These are phyloP conservation scores for Chrysanthemum makinoi DNA, from an alignment of 129 eudicot species.

Conservation along the genomic window DNA sequence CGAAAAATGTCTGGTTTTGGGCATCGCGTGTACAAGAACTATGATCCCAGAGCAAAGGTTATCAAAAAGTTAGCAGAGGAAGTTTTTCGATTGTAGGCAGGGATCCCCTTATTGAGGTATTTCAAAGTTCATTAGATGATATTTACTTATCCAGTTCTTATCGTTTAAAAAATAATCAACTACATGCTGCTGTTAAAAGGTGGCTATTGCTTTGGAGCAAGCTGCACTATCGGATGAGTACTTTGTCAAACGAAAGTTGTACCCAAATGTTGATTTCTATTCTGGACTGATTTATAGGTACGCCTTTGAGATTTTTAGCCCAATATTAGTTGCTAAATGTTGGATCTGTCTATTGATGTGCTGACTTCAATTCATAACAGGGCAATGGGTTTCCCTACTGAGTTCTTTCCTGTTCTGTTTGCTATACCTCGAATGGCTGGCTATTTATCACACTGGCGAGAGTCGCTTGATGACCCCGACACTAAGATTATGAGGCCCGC, in stretches of 20 bases:
- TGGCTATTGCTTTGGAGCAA: constrained; percentile 97
- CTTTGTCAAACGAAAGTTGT: constrained; percentile 89
- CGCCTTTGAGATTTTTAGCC: neutral
- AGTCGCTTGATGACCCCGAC: constrained; percentile 95
- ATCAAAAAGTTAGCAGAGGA: constrained; percentile 90
- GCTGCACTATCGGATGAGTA: constrained; percentile 97
- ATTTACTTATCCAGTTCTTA: neutral
- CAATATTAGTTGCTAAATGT: neutral
- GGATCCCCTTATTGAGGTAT: constrained; percentile 97
- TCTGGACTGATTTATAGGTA: constrained; percentile 96
- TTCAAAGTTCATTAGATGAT: constrained; percentile 1
- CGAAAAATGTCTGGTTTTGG: constrained; percentile 99
- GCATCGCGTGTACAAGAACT: constrained; percentile 94
- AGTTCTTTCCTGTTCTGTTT: constrained; percentile 88
- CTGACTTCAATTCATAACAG: constrained; percentile 36
- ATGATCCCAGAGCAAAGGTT: constrained; percentile 96
- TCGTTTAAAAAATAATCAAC: neutral
- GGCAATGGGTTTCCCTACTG: constrained; percentile 99
- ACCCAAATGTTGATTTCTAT: constrained; percentile 99
- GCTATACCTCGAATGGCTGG: constrained; percentile 99
- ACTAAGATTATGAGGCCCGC: constrained; percentile 99
- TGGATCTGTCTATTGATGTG: neutral
- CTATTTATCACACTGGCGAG: constrained; percentile 91
- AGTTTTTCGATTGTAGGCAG: constrained; percentile 97
- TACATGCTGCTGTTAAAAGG: constrained; percentile 49